Percentiles rank a stretch among this genome's conserved stretches.
These are phyloP conservation scores for Mrakiaceae sp. DNA, from an alignment of 1,284 basidiomycete species.

Conservation along the genomic window DNA sequence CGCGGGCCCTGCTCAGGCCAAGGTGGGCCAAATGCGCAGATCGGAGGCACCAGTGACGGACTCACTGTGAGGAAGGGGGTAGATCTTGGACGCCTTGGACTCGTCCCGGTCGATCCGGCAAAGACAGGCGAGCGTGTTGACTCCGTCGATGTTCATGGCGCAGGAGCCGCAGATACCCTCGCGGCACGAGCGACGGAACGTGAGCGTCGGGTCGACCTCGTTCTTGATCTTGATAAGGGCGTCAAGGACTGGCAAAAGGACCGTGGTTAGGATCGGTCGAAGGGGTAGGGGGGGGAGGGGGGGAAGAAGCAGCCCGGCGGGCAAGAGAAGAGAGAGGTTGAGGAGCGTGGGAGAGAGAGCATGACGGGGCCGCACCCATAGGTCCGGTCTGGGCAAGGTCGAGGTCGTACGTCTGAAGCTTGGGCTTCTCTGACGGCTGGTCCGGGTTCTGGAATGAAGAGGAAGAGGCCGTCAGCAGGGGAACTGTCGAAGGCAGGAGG, in stretches of 20 bases:
- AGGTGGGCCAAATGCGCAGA: neutral
- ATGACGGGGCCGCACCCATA: conserved; percentile 46
- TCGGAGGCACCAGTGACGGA: conserved; percentile 20
- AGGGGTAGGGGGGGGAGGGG: neutral
- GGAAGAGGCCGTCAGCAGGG: neutral
- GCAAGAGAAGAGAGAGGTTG: neutral
- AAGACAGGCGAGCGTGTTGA: conserved; percentile 94
- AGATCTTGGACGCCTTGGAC: conserved; percentile 74
- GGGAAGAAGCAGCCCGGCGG: neutral
- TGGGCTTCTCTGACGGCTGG: conserved; percentile 82
- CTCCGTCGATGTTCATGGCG: conserved; percentile 98
- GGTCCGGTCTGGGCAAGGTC: conserved; percentile 92
- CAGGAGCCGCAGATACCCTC: conserved; percentile 98
- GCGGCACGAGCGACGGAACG: conserved; percentile 90
- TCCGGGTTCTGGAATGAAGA: conserved; percentile 67
- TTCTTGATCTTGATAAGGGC: conserved; percentile 99
- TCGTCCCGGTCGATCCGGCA: conserved; percentile 80
- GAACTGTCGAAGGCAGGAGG: neutral
- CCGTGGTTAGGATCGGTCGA: neutral
- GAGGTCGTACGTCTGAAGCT: conserved; percentile 80
- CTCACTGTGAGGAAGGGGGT: conserved; percentile 95
- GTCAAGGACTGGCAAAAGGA: conserved; percentile 56
- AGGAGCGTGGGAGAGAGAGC: neutral
- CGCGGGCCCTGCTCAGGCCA: neutral
- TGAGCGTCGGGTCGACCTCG: conserved; percentile 89